These are phyloP conservation scores for Schizonepeta tenuifolia DNA, from an alignment of 257 asterid species.

Conservation along the genomic window DNA sequence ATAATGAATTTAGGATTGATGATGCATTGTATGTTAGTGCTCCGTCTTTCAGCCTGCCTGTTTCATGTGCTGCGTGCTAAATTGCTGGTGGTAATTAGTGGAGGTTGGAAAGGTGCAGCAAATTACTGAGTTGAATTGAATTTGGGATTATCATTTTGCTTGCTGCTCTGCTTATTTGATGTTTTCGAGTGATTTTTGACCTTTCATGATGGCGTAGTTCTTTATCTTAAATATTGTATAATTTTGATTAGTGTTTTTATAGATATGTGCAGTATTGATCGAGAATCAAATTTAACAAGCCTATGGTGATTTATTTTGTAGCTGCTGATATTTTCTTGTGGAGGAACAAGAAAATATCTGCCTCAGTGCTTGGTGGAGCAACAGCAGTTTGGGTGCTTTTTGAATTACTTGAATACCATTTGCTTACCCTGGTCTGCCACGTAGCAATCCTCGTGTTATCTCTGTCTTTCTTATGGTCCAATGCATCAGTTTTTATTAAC, in stretches of 20 bases:
- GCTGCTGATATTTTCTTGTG: slow-evolving; percentile 93
- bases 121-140: background rate
- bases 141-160: slow-evolving; percentile 6
- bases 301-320: slow-evolving; percentile 34
- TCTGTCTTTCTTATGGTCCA: slow-evolving; percentile 79
- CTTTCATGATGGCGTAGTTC: background rate
- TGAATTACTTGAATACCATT: slow-evolving; percentile 75
- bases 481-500: slow-evolving; percentile 65
- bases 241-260: background rate
- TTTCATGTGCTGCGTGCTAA: background rate
- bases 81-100: background rate
- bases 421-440: slow-evolving; percentile 81
- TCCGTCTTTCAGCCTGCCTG: slow-evolving; percentile 5
- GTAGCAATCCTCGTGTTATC: slow-evolving; percentile 57
- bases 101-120: background rate
- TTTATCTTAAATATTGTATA: background rate
- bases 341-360: slow-evolving; percentile 92
- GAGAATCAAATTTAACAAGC: slow-evolving; percentile 19
- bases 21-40: background rate
- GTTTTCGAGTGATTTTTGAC: slow-evolving; percentile 11
- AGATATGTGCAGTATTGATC: background rate
- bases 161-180: background rate
- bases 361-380: slow-evolving; percentile 66
- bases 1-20: background rate
- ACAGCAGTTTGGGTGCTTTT: slow-evolving; percentile 89